Evolutionary conservation across 1,284 basidiomycete genomes (phyloP), one percentile per base, ranked within the genome.

Genomic region (Peniophora sp.): DNA sequence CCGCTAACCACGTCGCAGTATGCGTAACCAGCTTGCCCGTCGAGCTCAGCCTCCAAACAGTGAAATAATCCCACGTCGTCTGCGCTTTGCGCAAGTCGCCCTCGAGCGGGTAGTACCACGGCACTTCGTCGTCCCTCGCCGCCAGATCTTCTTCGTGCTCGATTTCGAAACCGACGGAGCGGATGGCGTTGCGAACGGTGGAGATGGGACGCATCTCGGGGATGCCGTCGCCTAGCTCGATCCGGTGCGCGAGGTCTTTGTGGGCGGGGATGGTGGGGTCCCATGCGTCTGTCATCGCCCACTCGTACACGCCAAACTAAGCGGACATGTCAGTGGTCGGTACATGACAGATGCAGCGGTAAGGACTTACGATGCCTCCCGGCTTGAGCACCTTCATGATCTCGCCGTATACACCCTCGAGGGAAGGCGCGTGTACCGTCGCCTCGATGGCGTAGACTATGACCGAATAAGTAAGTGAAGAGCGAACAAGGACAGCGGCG

Each of bases 211-310:
- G 87, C 94, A 99, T 97, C 73, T 97, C 92, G 19, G 96, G 92
- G 63, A 99, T 98, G 57, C 97, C 96, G 65, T 97, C 94, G 45
- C 96, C 96, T 50, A 97, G 74, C 66, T 94, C 92, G 56, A 95
- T 85, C 51, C 78, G 84, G 73, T 97, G 94, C 19, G 92, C 90
- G 56, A 99, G 85, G 52, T 82, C 80, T 73, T 95, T 95, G 80
- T 99, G 96, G 56, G 81, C 70, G 14, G 93, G 89, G 67, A 80
- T 89, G 12, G 84, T 82, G 2, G 90, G 77, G 67, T 99, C 91
- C 89, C 92, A 99, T 10, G 69, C 68, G 67, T 98, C 94, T 46
- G 96, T 98, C 95, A 99, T 97, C 71, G 85, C 89, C 96, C 96
- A 99, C 67, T 98, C 96, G 71, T 98, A 98, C 44, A 97, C 87